Base-by-base conservation (phyloP, 257 asterid species). In the Craterostigma plantagineum region DNA sequence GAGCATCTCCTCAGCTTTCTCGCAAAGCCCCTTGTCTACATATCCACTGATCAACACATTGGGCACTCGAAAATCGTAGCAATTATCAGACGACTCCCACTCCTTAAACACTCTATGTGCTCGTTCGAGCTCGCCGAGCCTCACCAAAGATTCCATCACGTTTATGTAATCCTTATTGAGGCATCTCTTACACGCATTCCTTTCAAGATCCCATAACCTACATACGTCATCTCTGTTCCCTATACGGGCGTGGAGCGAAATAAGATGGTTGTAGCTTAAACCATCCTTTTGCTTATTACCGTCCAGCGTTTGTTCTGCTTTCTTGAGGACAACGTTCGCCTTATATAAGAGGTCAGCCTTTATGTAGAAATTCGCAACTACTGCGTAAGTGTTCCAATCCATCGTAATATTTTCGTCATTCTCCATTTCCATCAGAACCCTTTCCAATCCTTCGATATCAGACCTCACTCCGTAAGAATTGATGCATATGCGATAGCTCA, bases 351-450 rank as follows among this genome's bases (percentile, higher is more conserved):
- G 42, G 40, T 74, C 75, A n/a, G 68, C 71, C 64, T 80, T 79
- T 10, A 63, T 55, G 39, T 76, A 67, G 63, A 67, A 63, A 65
- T 68, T 77, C 3, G 85, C 93, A 48, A 70, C 77, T 10, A 68
- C 74, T 45, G 85, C 64, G 42, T 70, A 80, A 1, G 90, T 80
- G 57, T 70, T 80, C 96, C 96, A 84, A 42, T 77, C 93, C 63
- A 66, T 56, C 16, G 49, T 51, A 42, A 80, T 55, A 16, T 54
- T 44, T 15, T 70, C 33, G 40, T 67, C 78, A 42, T 44, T 56
- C 53, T 80, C 90, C 96, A 80, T 80, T 59, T 85, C 94, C 18
- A 48, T 57, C 47, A 77, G 57, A 44, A 77, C 53, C 17, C 48
- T 74, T 57, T 74, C 83, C 69, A 84, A 50, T 35, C 92, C 92